Percentiles rank a stretch among this genome's conserved stretches.
Conservation (phyloP, 805 yeast genomes). For the Cyberlindnera galapagoensis region DNA sequence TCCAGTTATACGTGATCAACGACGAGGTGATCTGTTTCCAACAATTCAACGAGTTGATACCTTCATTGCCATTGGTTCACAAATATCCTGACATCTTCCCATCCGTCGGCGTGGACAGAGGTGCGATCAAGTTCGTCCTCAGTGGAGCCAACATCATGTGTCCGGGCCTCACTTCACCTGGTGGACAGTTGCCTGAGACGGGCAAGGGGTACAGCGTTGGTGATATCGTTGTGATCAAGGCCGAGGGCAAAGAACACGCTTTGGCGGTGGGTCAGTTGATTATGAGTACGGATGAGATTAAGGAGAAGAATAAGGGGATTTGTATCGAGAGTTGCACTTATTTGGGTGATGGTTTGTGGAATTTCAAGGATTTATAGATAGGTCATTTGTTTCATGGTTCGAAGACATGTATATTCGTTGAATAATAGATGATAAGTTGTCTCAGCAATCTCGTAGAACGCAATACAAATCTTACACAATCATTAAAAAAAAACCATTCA, state of each 20-base stretch:
- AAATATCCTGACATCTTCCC: conserved; percentile 82
- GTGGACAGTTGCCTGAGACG: conserved; percentile 76
- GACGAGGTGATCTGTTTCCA: conserved; percentile 73
- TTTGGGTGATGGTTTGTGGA: conserved; percentile 88
- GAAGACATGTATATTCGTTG: too few species aligned
- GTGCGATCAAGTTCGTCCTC: conserved; percentile 92
- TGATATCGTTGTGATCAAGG: conserved; percentile 73
- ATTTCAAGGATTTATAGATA: conserved; percentile 33
- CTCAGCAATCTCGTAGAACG: too few species aligned
- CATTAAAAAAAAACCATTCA: too few species aligned
- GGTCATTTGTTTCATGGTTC: too few species aligned
- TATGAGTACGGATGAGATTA: conserved; percentile 89
- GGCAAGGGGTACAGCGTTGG: conserved; percentile 56
- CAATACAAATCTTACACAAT: too few species aligned
- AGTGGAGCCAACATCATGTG: conserved; percentile 97
- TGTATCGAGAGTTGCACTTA: conserved; percentile 82
- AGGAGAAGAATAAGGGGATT: conserved; percentile 74
- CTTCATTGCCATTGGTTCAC: conserved; percentile 70
- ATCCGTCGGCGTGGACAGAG: conserved; percentile 84
- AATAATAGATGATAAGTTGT: too few species aligned
- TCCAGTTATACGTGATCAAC: conserved; percentile 69
- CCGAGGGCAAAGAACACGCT: conserved; percentile 90
- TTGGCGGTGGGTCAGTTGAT: conserved; percentile 82
- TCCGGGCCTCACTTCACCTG: conserved; percentile 84
- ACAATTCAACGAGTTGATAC: conserved; percentile 73